A percentile compares a stretch with the other conserved stretches of the same genome.
Conservation (phyloP, 495 filamentous ascomycete genomes). For the Neurospora sp. region DNA sequence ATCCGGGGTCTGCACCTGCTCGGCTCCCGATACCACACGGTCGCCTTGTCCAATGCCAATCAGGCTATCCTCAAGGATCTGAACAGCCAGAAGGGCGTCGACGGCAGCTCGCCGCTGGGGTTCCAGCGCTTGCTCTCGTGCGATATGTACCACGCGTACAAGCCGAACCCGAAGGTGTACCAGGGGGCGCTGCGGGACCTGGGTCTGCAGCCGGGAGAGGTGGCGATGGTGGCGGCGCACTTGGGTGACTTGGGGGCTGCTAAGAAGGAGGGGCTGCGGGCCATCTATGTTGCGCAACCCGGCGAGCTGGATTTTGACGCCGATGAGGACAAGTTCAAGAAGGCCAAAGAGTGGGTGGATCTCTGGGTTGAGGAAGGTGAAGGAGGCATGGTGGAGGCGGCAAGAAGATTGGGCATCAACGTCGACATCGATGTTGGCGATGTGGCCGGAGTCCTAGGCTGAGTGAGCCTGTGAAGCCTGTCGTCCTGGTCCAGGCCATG, state of each 20-base stretch:
- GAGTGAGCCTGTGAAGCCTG: not conserved
- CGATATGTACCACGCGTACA: constrained; percentile 69
- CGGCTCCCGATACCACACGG: constrained; percentile 44
- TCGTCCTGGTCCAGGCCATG: not conserved
- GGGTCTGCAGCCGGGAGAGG: constrained; percentile 47
- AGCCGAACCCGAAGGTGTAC: constrained; percentile 61
- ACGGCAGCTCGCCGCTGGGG: constrained; percentile 28
- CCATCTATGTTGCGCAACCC: constrained; percentile 64
- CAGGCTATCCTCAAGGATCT: constrained; percentile 55
- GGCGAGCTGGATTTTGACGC: constrained; percentile 51
- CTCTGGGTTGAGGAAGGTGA: constrained; percentile 45
- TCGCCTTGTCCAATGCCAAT: constrained; percentile 70
- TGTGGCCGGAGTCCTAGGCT: not conserved
- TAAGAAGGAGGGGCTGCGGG: constrained; percentile 50
- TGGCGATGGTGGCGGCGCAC: constrained; percentile 74
- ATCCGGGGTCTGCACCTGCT: constrained; percentile 44
- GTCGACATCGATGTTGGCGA: not conserved
- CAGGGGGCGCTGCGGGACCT: constrained; percentile 51
- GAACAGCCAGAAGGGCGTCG: constrained; percentile 30
- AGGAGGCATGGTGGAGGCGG: constrained; percentile 45
- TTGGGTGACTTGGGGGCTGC: constrained; percentile 58
- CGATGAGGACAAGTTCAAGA: constrained; percentile 41
- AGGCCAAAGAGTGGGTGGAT: constrained; percentile 52
- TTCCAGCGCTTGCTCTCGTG: constrained; percentile 54
- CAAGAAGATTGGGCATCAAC: constrained; percentile 30